These are phyloP conservation scores for Xerocomellus chrysenteron DNA, from an alignment of 768 basidiomycete genomes.

Conservation along the genomic window DNA sequence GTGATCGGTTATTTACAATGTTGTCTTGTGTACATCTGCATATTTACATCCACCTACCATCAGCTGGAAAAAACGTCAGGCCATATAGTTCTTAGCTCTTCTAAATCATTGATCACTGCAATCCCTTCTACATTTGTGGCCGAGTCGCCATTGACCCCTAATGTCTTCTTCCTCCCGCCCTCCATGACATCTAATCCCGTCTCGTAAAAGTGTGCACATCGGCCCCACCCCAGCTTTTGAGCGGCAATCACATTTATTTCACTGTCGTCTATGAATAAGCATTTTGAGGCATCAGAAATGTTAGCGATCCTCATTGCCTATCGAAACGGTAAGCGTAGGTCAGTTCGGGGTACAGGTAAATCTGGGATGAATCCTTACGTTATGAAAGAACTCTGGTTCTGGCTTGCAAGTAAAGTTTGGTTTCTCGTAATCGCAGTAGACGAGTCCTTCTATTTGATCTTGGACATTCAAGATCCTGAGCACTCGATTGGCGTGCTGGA, in stretches of 20 bases:
- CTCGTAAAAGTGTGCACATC: conserved; percentile 77
- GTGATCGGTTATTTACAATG: not conserved
- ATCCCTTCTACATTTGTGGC: conserved; percentile 45
- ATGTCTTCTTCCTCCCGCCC: conserved; percentile 53
- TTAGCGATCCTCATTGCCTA: conserved; percentile 68
- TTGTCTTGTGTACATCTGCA: conserved; percentile 2
- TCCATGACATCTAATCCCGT: conserved; percentile 60
- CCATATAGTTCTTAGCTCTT: conserved; percentile 73
- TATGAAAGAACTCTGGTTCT: conserved; percentile 65
- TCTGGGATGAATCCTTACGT: conserved; percentile 39
- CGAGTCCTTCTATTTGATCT: conserved; percentile 70
- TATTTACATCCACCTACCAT: not conserved
- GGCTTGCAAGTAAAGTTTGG: conserved; percentile 79
- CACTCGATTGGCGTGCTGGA: conserved; percentile 79
- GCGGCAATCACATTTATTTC: conserved; percentile 68
- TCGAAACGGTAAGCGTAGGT: not conserved
- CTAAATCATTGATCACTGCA: conserved; percentile 52
- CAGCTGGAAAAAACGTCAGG: conserved; percentile 61
- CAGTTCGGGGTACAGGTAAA: too few species aligned
- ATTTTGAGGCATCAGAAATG: conserved; percentile 63
- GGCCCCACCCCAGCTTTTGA: conserved; percentile 62
- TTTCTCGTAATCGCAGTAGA: conserved; percentile 74
- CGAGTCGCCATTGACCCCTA: conserved; percentile 37
- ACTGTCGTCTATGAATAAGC: conserved; percentile 81
- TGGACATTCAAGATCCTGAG: conserved; percentile 69